Evolutionary conservation across 192 early-diverging fungal genomes (phyloP), one percentile per base, ranked within the genome.

Genomic region (Coemansia sp.): DNA sequence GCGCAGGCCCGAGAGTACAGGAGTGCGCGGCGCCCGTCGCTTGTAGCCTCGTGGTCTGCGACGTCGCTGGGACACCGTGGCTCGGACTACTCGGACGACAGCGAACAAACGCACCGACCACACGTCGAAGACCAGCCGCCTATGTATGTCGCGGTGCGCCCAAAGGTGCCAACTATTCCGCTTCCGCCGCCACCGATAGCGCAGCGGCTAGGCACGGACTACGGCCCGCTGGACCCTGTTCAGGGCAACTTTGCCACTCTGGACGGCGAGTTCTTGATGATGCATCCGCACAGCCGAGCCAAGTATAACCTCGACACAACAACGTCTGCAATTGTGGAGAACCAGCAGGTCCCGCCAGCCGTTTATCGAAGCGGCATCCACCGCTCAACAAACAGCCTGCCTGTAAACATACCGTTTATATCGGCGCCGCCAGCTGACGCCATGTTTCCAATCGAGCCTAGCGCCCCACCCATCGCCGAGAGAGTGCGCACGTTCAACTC

Each of bases 31-130:
- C 65, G 65, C 11, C 64, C 72, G 8, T 74, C 72, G 65, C 56
- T 74, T 32, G 58, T 60, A 6, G 61, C 72, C 3, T 74, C 72
- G 19, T 74, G 72, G 72, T 74, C 72, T 3, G 72, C 59, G 42
- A 56, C 60, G 9, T 36, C 49, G 24, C 49, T 69, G n/a, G 59
- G 10, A 4, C 38, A 9, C 22, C 66, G 14, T 24, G 46, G 20
- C 40, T 22, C 39, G 38, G 38, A 29, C 19, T 29, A 49, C 12
- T 68, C 43, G 12, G 46, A 29, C 19, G 29, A 58, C 54, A 60
- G 58, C 54, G 41, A 56, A n/a, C 53, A 56, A 24, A 35, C 53
- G 4, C 53, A 12, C 53, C 29, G 53, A 35, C 29, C 32, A 29
- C 53, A 29, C 35, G 32, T 14, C 27, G n/a, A 36, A 2, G 56